Conservation (phyloP, 129 eudicot genomes). For the Tagetes patula region DNA sequence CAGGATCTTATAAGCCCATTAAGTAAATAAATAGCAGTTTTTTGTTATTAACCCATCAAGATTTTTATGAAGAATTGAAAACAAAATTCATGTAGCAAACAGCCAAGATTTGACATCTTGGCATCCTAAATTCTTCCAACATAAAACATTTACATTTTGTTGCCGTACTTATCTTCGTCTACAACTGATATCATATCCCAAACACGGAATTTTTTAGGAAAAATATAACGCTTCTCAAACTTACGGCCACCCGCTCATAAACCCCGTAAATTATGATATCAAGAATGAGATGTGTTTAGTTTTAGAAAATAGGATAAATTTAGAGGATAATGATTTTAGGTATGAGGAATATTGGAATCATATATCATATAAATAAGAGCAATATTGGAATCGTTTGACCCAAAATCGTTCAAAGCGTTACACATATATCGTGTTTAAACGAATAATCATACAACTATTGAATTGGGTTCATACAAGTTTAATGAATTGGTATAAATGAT, state of each 20-base stretch:
- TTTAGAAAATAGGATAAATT: too few relatives aligned
- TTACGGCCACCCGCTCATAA: too few relatives aligned
- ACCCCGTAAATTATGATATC: too few relatives aligned
- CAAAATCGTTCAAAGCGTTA: slow-evolving; percentile 1
- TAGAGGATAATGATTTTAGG: too few relatives aligned
- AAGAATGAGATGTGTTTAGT: too few relatives aligned
- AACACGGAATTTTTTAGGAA: too few relatives aligned
- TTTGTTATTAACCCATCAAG: too few relatives aligned
- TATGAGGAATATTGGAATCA: neutral
- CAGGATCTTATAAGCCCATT: neutral
- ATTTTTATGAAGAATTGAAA: slow-evolving; percentile 6
- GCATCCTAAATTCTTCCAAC: too few relatives aligned
- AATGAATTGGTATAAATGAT: slow-evolving; percentile 32
- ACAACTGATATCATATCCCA: too few relatives aligned
- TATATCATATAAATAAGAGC: neutral
- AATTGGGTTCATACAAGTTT: slow-evolving; percentile 22
- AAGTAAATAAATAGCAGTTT: neutral
- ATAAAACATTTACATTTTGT: too few relatives aligned
- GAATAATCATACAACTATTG: slow-evolving; percentile 32
- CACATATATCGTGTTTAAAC: slow-evolving; percentile 18
- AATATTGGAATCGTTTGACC: neutral
- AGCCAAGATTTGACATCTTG: slow-evolving; percentile 15
- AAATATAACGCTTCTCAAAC: too few relatives aligned
- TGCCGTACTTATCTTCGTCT: too few relatives aligned
- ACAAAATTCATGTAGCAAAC: neutral